phyloP scores from a whole-genome alignment of 208 protist species.

The Leishmania tarentolae region DNA sequence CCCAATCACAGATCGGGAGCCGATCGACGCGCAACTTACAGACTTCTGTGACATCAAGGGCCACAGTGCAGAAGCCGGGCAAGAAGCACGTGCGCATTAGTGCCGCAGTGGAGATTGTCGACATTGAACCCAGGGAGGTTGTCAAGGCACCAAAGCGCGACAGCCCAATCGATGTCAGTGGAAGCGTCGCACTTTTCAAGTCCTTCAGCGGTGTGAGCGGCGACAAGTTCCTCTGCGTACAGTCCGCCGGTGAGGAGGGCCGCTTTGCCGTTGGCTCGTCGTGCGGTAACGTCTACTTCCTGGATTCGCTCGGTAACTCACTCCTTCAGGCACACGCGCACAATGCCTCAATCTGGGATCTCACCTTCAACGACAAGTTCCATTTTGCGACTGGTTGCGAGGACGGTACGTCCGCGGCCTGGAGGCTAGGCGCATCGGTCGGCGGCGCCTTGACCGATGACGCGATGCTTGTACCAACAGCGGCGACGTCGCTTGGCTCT shows the following conservation, averaged over 20 bases:
- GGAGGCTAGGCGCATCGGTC: slow-evolving; percentile 45
- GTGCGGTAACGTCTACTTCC: slow-evolving; percentile 84
- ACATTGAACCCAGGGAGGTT: slow-evolving; percentile 78
- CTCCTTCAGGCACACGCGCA: slow-evolving; percentile 83
- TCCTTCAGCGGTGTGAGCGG: slow-evolving; percentile 62
- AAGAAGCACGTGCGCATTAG: slow-evolving; percentile 77
- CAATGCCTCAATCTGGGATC: slow-evolving; percentile 78
- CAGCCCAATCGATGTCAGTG: slow-evolving; percentile 53
- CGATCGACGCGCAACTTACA: slow-evolving; percentile 11
- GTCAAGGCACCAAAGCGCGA: slow-evolving; percentile 37
- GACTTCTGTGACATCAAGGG: slow-evolving; percentile 4
- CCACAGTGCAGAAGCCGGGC: slow-evolving; percentile 24
- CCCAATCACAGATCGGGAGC: slow-evolving; percentile 34
- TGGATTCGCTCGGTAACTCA: slow-evolving; percentile 77
- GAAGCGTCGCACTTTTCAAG: slow-evolving; percentile 63
- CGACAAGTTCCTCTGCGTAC: slow-evolving; percentile 85
- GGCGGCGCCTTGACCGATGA: slow-evolving; percentile 17
- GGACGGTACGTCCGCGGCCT: slow-evolving; percentile 65
- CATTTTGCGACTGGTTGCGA: slow-evolving; percentile 80
- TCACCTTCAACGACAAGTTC: slow-evolving; percentile 72
- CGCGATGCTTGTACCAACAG: slow-evolving; percentile 46
- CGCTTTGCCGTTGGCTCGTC: slow-evolving; percentile 81
- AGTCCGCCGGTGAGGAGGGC: slow-evolving; percentile 52
- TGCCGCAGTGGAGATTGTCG: slow-evolving; percentile 79
- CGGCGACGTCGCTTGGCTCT: slow-evolving; percentile 59